Evolutionary conservation across 2,329 filamentous ascomycete genomes (phyloP).

Genomic region (Didymosphaeria variabile): DNA sequence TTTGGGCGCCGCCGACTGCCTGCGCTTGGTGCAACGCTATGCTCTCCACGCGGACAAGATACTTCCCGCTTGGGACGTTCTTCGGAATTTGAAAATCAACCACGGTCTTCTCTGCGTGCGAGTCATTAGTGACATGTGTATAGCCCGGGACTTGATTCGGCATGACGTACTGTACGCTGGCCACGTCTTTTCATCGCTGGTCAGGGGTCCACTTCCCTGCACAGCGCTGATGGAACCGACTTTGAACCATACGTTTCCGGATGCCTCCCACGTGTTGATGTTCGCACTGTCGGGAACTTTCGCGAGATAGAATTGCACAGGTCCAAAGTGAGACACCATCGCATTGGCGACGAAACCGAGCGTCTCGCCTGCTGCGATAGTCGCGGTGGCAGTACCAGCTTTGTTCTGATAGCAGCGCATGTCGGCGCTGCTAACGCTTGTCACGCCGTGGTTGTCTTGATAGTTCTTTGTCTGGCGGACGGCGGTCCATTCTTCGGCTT

Average conservation of each 20-base stretch:
- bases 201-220: constrained; percentile 31
- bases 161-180: constrained; percentile 35
- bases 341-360: constrained; percentile 57
- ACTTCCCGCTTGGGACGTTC: constrained; percentile 53
- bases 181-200: constrained; percentile 36
- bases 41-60: constrained; percentile 57
- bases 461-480: constrained; percentile 61
- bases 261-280: constrained; percentile 39
- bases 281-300: constrained; percentile 51
- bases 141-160: not conserved
- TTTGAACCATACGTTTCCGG: constrained; percentile 47
- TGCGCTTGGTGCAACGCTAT: constrained; percentile 55
- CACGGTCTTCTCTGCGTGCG: constrained; percentile 27
- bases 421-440: constrained; percentile 57
- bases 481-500: constrained; percentile 55
- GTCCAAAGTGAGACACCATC: constrained; percentile 62
- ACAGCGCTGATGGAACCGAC: constrained; percentile 34
- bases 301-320: constrained; percentile 65
- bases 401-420: constrained; percentile 62
- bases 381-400: constrained; percentile 53
- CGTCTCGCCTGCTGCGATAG: constrained; percentile 56
- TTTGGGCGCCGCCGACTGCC: constrained; percentile 48
- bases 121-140: constrained; percentile 2
- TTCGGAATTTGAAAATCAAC: constrained; percentile 50
- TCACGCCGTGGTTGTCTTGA: constrained; percentile 61